Base-by-base conservation (phyloP, 106 monocot genomes). In the Dendrobium officinale region DNA sequence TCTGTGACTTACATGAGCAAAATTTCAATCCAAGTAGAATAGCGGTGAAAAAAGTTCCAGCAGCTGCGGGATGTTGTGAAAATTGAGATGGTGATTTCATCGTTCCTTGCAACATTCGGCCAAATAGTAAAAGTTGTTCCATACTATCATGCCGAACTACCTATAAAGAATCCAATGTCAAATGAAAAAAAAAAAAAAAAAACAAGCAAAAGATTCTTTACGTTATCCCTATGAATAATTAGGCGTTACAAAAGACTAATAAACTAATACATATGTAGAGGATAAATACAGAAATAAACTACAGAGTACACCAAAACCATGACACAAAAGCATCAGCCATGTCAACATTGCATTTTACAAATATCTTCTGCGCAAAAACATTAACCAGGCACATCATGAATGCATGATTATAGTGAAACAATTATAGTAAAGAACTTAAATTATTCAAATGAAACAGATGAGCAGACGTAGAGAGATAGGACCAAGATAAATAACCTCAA, bases 21-120 rank as follows among this genome's bases (percentile, higher is more conserved):
- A 93, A 95, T 85, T 99, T 99, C 66, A 95, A 58, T 26, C 93
- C 99, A 85, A 99, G 95, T 73, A 99, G 90, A 95, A 99, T 93
- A 56, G 91, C 91, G 55, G 99, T 95, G 77, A 99, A 99, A 80
- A 99, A 99, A 17, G 95, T 99, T 45, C 99, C 99, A 81, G 90
- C 61, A 79, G 95, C 95, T 86, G 89, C 99, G 77, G 99, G 99
- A 89, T 99, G 99, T 41, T 59, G 84, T 82, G 95, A 95, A 84
- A 99, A 99, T 82, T 93, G 91, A 6, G 54, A 83, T 70, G 92
- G 86, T 7, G 93, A 99, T 85, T 91, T 99, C 95, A 95, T 93
- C 33, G 90, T 99, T 85, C 95, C 95, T 88, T 99, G 99, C 79
- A 99, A 82, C 93, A 99, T 87, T 74, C 99, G 86, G 67, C 92